phyloP scores from a whole-genome alignment of 1,139 yeast genomes.

The Suhomyces taliae region DNA sequence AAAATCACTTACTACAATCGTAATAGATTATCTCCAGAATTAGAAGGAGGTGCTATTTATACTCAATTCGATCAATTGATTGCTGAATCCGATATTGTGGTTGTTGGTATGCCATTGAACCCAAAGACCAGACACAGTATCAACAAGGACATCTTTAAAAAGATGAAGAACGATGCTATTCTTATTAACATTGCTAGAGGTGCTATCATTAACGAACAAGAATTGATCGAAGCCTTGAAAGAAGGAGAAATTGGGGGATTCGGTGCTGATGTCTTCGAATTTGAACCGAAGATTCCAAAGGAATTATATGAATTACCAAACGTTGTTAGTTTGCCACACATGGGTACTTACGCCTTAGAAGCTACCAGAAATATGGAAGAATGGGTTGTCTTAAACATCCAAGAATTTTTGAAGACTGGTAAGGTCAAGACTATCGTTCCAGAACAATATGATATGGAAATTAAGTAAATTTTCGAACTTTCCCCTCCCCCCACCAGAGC shows the following conservation, averaged over 20 bases:
- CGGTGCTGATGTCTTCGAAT: constrained; percentile 83
- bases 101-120: constrained; percentile 63
- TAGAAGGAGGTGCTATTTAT: constrained; percentile 57
- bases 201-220: constrained; percentile 67
- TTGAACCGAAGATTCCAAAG: constrained; percentile 70
- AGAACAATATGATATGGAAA: constrained; percentile 42
- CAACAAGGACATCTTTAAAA: constrained; percentile 48
- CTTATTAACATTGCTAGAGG: constrained; percentile 75
- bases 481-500: too few relatives aligned
- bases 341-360: constrained; percentile 75
- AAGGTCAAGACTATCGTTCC: constrained; percentile 68
- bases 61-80: constrained; percentile 59
- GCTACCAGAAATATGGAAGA: constrained; percentile 59
- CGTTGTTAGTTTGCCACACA: constrained; percentile 71
- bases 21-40: constrained; percentile 48
- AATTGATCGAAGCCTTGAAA: constrained; percentile 60
- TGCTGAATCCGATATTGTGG: constrained; percentile 54
- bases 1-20: constrained; percentile 64
- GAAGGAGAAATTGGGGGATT: constrained; percentile 70
- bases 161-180: constrained; percentile 66
- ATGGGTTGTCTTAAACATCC: constrained; percentile 51
- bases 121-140: constrained; percentile 60
- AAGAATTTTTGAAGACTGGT: constrained; percentile 50
- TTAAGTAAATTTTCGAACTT: background rate
- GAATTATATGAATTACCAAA: constrained; percentile 57